phyloP scores from a whole-genome alignment of 768 basidiomycete genomes.

The Tricholoma matsutake region DNA sequence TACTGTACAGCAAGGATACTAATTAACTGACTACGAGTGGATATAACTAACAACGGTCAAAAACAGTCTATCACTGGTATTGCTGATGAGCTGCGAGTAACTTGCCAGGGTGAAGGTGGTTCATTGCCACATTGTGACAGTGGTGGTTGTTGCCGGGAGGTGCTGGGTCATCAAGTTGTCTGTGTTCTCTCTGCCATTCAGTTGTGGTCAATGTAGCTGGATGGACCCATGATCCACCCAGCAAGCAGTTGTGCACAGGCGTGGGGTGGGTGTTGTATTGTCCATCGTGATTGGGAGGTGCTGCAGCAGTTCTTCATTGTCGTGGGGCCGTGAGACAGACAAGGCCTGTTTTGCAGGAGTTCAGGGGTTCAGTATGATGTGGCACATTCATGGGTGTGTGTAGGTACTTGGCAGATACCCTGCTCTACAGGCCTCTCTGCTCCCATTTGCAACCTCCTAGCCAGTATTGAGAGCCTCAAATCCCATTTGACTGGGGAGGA shows the following conservation, averaged over 20 bases:
- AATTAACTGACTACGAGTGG: too few relatives aligned
- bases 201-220: not conserved
- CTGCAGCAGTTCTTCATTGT: not conserved
- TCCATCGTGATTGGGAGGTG: not conserved
- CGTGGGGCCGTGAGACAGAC: not conserved
- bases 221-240: not conserved
- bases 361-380: not conserved
- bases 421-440: not conserved
- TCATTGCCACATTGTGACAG: too few relatives aligned
- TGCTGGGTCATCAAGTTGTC: too few relatives aligned
- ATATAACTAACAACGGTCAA: too few relatives aligned
- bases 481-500: not conserved
- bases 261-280: too few relatives aligned
- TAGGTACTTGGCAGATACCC: not conserved
- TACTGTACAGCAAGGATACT: too few relatives aligned
- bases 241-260: not conserved
- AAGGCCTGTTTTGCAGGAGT: not conserved
- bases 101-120: too few relatives aligned
- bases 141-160: too few relatives aligned
- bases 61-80: too few relatives aligned
- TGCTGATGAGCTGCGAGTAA: too few relatives aligned
- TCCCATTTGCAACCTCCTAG: not conserved
- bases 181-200: constrained; percentile 7
- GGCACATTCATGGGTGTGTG: not conserved
- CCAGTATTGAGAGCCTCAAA: not conserved